A percentile compares a stretch with the other conserved stretches of the same genome.
Evolutionary conservation across 2,329 filamentous ascomycete species (phyloP).

Genomic region (Sporothrix phasma): DNA sequence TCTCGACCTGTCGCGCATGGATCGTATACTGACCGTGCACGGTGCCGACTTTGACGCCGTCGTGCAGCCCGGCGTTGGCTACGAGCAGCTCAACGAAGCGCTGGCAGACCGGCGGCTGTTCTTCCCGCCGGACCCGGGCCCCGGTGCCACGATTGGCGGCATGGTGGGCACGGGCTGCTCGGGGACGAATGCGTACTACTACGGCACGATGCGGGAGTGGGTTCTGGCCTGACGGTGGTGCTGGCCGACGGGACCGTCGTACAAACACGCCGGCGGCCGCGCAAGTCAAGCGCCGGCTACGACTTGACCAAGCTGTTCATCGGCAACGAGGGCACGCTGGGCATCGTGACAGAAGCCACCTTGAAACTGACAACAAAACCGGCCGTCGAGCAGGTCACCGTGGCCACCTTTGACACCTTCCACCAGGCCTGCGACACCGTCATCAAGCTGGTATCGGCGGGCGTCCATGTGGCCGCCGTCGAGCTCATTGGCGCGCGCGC

Average conservation of each 20-base stretch:
- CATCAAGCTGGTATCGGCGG: slow-evolving; percentile 64
- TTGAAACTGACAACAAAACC: slow-evolving; percentile 79
- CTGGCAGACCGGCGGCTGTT: slow-evolving; percentile 66
- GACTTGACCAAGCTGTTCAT: slow-evolving; percentile 85
- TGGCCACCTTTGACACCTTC: slow-evolving; percentile 49
- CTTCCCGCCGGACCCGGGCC: slow-evolving; percentile 85
- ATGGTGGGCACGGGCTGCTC: slow-evolving; percentile 67
- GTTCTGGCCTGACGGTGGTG: slow-evolving; percentile 76
- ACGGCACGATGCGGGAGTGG: slow-evolving; percentile 94
- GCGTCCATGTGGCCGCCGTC: slow-evolving; percentile 79
- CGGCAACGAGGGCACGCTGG: slow-evolving; percentile 83
- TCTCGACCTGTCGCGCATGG: slow-evolving; percentile 78
- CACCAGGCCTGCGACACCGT: slow-evolving; percentile 73
- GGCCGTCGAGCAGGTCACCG: slow-evolving; percentile 68
- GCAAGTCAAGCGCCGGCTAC: slow-evolving; percentile 86
- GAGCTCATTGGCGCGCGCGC: slow-evolving; percentile 89
- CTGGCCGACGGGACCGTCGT: slow-evolving; percentile 86
- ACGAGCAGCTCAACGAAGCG: slow-evolving; percentile 76
- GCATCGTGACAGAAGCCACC: slow-evolving; percentile 82
- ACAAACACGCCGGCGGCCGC: slow-evolving; percentile 76
- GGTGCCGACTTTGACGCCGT: slow-evolving; percentile 67
- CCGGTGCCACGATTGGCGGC: slow-evolving; percentile 84
- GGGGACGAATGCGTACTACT: slow-evolving; percentile 84
- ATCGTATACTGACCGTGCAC: slow-evolving; percentile 67
- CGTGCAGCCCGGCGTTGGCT: slow-evolving; percentile 73